Conservation (phyloP, 2,329 filamentous ascomycete genomes). For the Verruconis gallopava region DNA sequence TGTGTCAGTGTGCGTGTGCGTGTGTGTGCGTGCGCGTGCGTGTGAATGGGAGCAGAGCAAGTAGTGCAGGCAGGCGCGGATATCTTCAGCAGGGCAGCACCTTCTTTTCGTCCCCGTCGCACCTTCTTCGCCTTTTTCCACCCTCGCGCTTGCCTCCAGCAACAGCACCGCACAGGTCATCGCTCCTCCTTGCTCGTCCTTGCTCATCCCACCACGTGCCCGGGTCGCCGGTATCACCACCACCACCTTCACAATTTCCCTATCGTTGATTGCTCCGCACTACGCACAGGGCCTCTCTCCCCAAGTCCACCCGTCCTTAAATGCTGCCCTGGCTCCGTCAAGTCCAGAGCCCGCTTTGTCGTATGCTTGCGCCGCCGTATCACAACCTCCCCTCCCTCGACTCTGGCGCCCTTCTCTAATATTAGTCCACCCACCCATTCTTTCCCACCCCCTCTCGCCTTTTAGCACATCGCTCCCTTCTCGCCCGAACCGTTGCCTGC, state of each 20-base stretch:
- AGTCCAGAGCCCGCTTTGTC: not conserved
- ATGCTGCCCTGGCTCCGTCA: not conserved
- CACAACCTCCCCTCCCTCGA: not conserved
- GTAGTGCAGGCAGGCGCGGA: too few species aligned
- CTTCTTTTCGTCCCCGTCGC: too few species aligned
- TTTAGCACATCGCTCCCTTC: not conserved
- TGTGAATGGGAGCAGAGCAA: too few species aligned
- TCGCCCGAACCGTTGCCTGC: not conserved
- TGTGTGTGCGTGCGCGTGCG: too few species aligned
- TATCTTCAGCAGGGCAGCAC: too few species aligned
- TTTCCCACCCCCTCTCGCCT: too few species aligned
- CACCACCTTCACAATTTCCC: not conserved
- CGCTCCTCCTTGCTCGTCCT: not conserved
- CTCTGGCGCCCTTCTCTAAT: not conserved
- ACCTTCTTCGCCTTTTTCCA: too few species aligned
- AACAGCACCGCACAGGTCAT: not conserved
- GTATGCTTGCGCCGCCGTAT: not conserved
- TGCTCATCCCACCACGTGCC: conserved; percentile 1
- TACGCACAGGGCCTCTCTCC: too few species aligned
- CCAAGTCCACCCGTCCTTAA: too few species aligned
- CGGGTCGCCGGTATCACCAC: not conserved
- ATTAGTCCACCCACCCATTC: too few species aligned
- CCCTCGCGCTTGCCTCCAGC: too few species aligned
- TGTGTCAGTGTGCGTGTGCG: too few species aligned
- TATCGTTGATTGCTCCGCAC: not conserved